Conservation (phyloP, 768 basidiomycete genomes). For the Mycena vulgaris region DNA sequence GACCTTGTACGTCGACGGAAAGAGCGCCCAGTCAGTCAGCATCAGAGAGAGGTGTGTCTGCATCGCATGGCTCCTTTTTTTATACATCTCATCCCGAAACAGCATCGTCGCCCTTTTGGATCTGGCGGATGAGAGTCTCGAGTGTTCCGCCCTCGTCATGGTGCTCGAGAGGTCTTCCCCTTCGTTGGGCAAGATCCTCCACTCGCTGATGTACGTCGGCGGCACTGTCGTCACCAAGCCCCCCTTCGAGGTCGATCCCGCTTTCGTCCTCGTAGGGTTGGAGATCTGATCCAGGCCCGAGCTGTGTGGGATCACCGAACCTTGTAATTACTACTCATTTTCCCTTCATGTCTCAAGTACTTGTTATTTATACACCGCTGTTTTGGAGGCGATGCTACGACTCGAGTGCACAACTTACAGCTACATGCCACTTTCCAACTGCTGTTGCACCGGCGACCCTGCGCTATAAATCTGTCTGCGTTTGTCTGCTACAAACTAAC, state of each 20-base stretch:
- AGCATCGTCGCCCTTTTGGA: slow-evolving; percentile 92
- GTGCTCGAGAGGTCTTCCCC: slow-evolving; percentile 82
- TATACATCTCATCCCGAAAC: slow-evolving; percentile 26
- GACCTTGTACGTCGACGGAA: slow-evolving; percentile 89
- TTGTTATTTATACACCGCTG: slow-evolving; percentile 31
- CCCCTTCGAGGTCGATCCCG: slow-evolving; percentile 80
- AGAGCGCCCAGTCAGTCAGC: slow-evolving; percentile 84
- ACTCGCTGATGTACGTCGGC: slow-evolving; percentile 94
- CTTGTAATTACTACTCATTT: slow-evolving; percentile 26
- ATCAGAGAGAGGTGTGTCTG: slow-evolving; percentile 82
- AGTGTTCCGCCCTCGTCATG: slow-evolving; percentile 85
- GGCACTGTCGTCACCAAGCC: slow-evolving; percentile 89
- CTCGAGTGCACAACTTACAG: background rate
- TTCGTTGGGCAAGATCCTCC: slow-evolving; percentile 81
- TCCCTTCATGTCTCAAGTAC: slow-evolving; percentile 24
- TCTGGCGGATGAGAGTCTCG: slow-evolving; percentile 87
- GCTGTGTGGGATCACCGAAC: slow-evolving; percentile 21
- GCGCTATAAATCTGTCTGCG: slow-evolving; percentile 2
- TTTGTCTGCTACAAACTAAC: background rate
- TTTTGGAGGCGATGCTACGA: slow-evolving; percentile 30
- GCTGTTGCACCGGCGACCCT: background rate
- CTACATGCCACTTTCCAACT: background rate
- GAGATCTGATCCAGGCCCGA: slow-evolving; percentile 78
- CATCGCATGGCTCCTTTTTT: slow-evolving; percentile 19
- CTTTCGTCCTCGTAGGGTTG: slow-evolving; percentile 88